Percentiles rank a stretch among this genome's conserved stretches.
phyloP scores from a whole-genome alignment of 2,329 filamentous ascomycete genomes.

The Fusarium globosum region DNA sequence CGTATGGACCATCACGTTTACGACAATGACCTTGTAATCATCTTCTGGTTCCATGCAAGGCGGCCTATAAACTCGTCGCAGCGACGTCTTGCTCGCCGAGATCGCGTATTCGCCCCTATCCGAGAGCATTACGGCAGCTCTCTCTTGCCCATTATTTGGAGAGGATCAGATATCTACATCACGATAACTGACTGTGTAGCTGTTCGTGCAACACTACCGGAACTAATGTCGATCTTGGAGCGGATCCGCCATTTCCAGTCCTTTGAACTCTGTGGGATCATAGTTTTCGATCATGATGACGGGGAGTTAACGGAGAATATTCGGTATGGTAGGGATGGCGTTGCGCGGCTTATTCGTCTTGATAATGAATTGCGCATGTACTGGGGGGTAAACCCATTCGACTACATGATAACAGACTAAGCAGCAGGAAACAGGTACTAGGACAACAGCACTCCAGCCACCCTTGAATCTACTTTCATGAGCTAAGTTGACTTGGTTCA shows the following conservation, averaged over 20 bases:
- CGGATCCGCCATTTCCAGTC: not conserved
- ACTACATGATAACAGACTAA: not conserved
- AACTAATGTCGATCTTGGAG: not conserved
- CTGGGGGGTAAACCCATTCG: rapidly evolving
- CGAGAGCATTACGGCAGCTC: not conserved
- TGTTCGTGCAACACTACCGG: not conserved
- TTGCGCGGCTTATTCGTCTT: not conserved
- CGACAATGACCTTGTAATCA: not conserved
- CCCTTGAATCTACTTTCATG: too few species aligned
- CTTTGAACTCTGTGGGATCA: not conserved
- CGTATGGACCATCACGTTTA: not conserved
- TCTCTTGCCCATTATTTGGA: not conserved
- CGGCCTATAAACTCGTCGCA: not conserved
- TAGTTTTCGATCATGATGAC: not conserved
- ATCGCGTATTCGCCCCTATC: not conserved
- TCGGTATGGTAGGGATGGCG: not conserved
- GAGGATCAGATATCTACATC: not conserved
- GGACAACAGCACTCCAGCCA: too few species aligned
- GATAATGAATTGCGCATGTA: not conserved
- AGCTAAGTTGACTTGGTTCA: too few species aligned
- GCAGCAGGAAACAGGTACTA: too few species aligned
- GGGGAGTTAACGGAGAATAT: not conserved
- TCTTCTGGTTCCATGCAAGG: not conserved
- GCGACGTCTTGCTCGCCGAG: not conserved
- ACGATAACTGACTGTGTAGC: not conserved